Base-by-base conservation (phyloP, 2,329 filamentous ascomycete genomes). In the Cordyceps tenuipes region DNA sequence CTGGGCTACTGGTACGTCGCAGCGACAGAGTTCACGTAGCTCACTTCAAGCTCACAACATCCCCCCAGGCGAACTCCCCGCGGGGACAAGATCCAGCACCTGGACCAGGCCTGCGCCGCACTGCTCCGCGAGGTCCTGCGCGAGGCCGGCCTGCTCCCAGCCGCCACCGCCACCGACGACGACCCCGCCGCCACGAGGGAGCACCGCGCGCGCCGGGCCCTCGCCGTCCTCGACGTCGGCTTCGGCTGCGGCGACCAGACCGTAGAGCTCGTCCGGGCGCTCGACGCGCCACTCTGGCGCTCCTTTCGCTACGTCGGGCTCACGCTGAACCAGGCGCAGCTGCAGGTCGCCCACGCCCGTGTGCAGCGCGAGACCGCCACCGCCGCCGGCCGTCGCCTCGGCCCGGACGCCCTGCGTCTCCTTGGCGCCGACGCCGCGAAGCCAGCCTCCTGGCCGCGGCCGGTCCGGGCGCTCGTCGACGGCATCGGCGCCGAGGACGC, bases 171-270 rank as follows among this genome's bases (percentile, higher is more conserved):
- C 34, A 10, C 75, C 31, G 44, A 62, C 51, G 57, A 63, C 21
- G 47, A 62, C 6, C 15, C 29, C 4, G 9, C 47, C 29, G 17
- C 60, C 9, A 57, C 63, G 5, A 39, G 62, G 5, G 31, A 61
- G 23, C 36, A 34, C 10, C 62, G 57, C 12, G 36, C 63, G 10
- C 55, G 52, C 13, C 39, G 61, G 13, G 59, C 64, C 7, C 63
- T 76, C 5, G 68, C 73, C 3, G 70, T 81, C 10, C 69, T 85
- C 1, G 82, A 85, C 62, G 71, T 84, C 1, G 82, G 82, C 2
- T 80, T 83, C 62, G 82, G 82, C 10, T 85, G 82, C 62, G 82
- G 82, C 36, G 81, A 85, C 63, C 82, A 85, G 66, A 80, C 76
- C 0, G 66, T 79, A 21, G 75, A 79, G 59, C 64, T 83, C 26